Evolutionary conservation across 1,284 basidiomycete species (phyloP).

Genomic region (Mycena citricolor): DNA sequence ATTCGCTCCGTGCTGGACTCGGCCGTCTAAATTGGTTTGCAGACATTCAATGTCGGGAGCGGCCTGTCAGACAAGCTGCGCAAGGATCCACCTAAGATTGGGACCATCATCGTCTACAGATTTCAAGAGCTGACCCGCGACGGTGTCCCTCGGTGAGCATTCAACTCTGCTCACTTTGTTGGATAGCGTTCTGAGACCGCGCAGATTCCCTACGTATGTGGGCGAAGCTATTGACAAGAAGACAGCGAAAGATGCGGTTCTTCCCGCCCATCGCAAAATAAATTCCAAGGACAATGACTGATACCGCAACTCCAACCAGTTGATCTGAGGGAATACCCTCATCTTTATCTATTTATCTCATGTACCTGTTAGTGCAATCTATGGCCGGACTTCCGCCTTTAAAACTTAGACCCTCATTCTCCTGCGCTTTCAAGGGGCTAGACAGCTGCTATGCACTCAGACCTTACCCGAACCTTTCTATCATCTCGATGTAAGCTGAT

Average conservation of each 20-base stretch:
- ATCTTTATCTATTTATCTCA: too few relatives aligned
- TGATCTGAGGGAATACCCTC: too few relatives aligned
- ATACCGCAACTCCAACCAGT: too few relatives aligned
- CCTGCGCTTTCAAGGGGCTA: too few relatives aligned
- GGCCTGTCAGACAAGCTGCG: slow-evolving; percentile 56
- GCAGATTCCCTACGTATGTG: slow-evolving; percentile 61
- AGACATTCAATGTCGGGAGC: slow-evolving; percentile 58
- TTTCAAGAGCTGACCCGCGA: slow-evolving; percentile 67
- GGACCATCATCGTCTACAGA: slow-evolving; percentile 60
- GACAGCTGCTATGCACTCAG: too few relatives aligned
- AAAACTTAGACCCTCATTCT: too few relatives aligned
- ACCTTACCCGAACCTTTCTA: too few relatives aligned
- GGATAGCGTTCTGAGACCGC: slow-evolving; percentile 15
- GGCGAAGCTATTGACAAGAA: slow-evolving; percentile 56
- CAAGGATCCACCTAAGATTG: slow-evolving; percentile 54
- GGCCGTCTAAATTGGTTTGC: neutral
- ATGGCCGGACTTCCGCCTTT: too few relatives aligned
- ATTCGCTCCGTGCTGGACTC: neutral
- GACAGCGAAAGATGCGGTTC: slow-evolving; percentile 53
- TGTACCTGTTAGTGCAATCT: too few relatives aligned
- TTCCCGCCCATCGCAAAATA: slow-evolving; percentile 43
- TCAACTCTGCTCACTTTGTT: neutral
- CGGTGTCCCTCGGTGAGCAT: slow-evolving; percentile 49
- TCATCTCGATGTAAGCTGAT: too few relatives aligned
- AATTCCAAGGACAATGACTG: slow-evolving; percentile 11